Evolutionary conservation across 768 basidiomycete species (phyloP), one percentile per base, ranked within the genome.

Genomic region (Lanmaoa rubissima): DNA sequence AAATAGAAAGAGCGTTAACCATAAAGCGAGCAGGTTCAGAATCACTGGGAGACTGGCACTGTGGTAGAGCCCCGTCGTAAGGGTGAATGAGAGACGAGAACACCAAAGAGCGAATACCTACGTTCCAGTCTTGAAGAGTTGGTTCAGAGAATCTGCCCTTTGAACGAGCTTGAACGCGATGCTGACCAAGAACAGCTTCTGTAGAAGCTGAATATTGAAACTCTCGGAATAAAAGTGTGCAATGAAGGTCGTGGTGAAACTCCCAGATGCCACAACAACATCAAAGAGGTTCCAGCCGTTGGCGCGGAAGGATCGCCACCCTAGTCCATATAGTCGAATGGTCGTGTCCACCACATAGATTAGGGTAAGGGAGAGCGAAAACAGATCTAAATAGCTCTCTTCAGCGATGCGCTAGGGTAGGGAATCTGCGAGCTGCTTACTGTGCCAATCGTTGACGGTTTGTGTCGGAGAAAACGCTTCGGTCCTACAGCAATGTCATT

Each of bases 211-310:
- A 17, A 79, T 75, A 4, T 69, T 73, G 59, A 85, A 85, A 28
- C 79, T 79, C 21, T 72, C 74, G 2, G 76, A 63, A 21, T 72
- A 73, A 63, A 88, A 81, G 5, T 81, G 81, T 40, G 92, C 84
- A 21, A 90, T 75, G 31, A 95, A 67, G 0, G 91, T 96, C 1
- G 94, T 94, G 40, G 86, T 79, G 64, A 95, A 85, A 62, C 88
- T 91, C 7, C 96, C 95, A 3, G 74, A 76, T 17, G 93, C 85
- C 26, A 91, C 86, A 14, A 92, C 64, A 42, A 94, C 73, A 62
- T 98, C 95, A 71, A 95, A 98, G 1, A 94, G 64, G 67, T 96
- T 97, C 95, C 96, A 98, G 7, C 94, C 92, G 62, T 94, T 92
- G 32, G 86, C 83, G n/a, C 81, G 79, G 78, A 92, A 97, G 68